These are phyloP conservation scores for Aspergillus sp. DNA, from an alignment of 2,329 filamentous ascomycete species.

Conservation along the genomic window DNA sequence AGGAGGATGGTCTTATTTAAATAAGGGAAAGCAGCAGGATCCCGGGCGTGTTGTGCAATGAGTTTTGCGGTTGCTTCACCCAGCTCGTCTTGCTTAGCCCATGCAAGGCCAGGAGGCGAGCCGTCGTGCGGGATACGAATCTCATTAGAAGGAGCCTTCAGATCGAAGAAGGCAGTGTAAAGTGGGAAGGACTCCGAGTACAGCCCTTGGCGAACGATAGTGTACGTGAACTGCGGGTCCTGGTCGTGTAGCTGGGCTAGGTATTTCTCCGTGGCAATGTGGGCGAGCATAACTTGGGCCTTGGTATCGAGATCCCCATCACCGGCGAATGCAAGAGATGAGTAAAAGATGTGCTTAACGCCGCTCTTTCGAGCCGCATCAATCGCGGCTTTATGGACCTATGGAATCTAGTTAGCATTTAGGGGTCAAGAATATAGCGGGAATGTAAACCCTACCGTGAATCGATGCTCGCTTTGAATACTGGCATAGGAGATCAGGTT, in stretches of 20 bases:
- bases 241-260: conserved; percentile 32
- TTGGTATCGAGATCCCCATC: conserved; percentile 36
- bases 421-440: too few species aligned
- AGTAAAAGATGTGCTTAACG: conserved; percentile 60
- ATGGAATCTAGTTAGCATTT: too few species aligned
- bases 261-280: conserved; percentile 56
- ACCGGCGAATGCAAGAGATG: conserved; percentile 57
- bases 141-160: conserved; percentile 30
- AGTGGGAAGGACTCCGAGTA: conserved; percentile 61
- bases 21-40: conserved; percentile 30
- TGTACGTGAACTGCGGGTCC: conserved; percentile 42
- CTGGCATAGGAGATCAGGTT: too few species aligned
- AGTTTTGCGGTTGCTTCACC: conserved; percentile 55
- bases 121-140: conserved; percentile 52
- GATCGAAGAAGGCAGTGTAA: conserved; percentile 55
- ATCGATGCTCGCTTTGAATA: too few species aligned
- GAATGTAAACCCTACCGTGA: too few species aligned
- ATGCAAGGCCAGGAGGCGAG: conserved; percentile 47
- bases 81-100: conserved; percentile 55
- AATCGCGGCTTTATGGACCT: too few species aligned
- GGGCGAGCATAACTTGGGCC: conserved; percentile 60
- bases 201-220: conserved; percentile 55
- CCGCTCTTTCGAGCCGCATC: conserved; percentile 32
- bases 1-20: conserved; percentile 33
- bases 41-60: conserved; percentile 36